Base-by-base conservation (phyloP, 108 stramenopile genomes). In the Tribonema minus region DNA sequence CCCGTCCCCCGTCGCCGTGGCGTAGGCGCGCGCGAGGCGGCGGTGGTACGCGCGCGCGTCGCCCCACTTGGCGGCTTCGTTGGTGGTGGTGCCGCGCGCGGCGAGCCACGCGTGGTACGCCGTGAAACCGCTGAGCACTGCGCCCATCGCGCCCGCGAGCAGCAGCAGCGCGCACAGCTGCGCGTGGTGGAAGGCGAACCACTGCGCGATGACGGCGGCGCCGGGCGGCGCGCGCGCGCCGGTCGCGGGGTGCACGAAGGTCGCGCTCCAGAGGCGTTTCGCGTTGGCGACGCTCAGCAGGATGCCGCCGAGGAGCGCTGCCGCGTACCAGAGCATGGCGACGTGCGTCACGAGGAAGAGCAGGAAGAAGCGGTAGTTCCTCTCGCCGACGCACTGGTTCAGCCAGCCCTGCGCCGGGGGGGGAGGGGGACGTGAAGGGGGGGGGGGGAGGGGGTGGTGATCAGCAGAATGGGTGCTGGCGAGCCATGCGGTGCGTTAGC, bases 361-460 rank as follows among this genome's bases (percentile, higher is more conserved):
- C 1, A 88, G 59, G 82, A 89, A 89, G 72, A 70, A 83, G 25
- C 77, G 70, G 64, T 88, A 87, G 86, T 89, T 89, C 15, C 82
- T 39, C 54, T 41, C 58, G 1, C 89, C 89, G 26, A 89, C 81
- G 66, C 89, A 89, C 61, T 84, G 87, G 34, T 82, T 71, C n/a
- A 86, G 69, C 86, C 84, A 89, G 2, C n/a, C n/a, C n/a, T n/a
- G n/a, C n/a, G n/a, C n/a, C n/a, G n/a, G n/a, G n/a, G n/a, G n/a
- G n/a, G n/a, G n/a, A n/a, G n/a, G n/a, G n/a, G n/a, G n/a, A n/a
- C n/a, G n/a, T n/a, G n/a, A n/a, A n/a, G n/a, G n/a, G n/a, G n/a
- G n/a, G n/a, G n/a, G n/a, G n/a, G n/a, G n/a, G n/a, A n/a, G n/a
- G n/a, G n/a, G n/a, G n/a, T n/a, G n/a, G n/a, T n/a, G n/a, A n/a